Base-by-base conservation (phyloP, 2,329 filamentous ascomycete species). In the Zelopaecilomyces penicillatus region DNA sequence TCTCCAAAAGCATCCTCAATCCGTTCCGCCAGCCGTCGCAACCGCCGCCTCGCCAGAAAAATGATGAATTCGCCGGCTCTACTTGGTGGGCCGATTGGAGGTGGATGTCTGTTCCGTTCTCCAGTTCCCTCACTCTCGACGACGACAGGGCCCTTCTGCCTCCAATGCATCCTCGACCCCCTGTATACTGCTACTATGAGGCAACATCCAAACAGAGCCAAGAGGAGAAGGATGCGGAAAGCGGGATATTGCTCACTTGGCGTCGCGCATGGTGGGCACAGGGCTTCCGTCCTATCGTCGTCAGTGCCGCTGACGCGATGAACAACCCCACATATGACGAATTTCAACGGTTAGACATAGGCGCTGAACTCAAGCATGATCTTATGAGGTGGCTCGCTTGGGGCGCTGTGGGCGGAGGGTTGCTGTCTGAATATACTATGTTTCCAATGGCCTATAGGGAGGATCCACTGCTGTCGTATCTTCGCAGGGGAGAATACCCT, bases 201-300 rank as follows among this genome's bases (percentile, higher is more conserved):
- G 70, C 78, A 8, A 79, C 77, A 4, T 62, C 72, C 12, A 67
- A 75, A 49, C 83, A 83, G 62, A 76, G 84, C 30, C 72, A 76
- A 40, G 75, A 76, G 12, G 74, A 78, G 41, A 78, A 78, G 54
- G 77, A 85, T 48, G 85, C 87, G 4, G 87, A 96, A 61, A 83
- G 83, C 57, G 77, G 83, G 47, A 68, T 97, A 47, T 73, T 97
- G 40, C 69, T 95, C 46, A 84, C 86, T 43, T 97, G 93, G 93
- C 78, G 90, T 48, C 78, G 88, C 38, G 90, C 91, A 3, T 97
- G 91, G 89, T 97, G 88, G 87, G 88, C 90, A 0, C 82, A 94
- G 57, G 93, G 91, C 8, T 96, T 97, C 67, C 81, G 75, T 50
- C 91, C 93, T 0, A 74, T 93, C 6, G 85, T 97, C 35, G 66